A percentile compares a stretch with the other conserved stretches of the same genome.
phyloP scores from a whole-genome alignment of 805 yeast genomes.

The Candida odintsovae region DNA sequence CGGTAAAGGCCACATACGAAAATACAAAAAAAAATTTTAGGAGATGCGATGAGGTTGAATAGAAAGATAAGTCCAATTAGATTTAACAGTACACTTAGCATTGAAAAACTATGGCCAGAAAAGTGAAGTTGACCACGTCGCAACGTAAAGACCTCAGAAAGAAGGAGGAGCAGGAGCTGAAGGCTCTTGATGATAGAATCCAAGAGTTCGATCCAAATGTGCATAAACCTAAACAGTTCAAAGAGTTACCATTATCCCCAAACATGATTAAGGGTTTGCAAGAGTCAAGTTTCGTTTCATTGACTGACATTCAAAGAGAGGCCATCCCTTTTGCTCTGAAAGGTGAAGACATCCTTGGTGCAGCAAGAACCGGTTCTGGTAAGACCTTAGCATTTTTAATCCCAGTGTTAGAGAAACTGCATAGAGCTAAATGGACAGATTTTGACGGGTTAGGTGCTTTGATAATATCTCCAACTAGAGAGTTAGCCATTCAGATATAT shows the following conservation, averaged over 20 bases:
- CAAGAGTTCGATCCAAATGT: slow-evolving; percentile 45
- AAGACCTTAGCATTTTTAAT: slow-evolving; percentile 85
- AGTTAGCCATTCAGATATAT: slow-evolving; percentile 67
- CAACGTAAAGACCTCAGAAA: slow-evolving; percentile 34
- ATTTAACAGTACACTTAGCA: background rate
- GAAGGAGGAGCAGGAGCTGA: slow-evolving; percentile 30
- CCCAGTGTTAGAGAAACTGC: slow-evolving; percentile 72
- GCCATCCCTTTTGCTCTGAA: slow-evolving; percentile 73
- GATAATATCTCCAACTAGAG: slow-evolving; percentile 65
- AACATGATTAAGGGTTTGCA: slow-evolving; percentile 66
- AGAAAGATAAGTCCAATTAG: background rate
- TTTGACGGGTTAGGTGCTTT: slow-evolving; percentile 53
- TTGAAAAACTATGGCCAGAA: slow-evolving; percentile 30
- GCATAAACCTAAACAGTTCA: slow-evolving; percentile 44
- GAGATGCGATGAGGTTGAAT: slow-evolving; percentile 2
- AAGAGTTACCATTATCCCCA: slow-evolving; percentile 70
- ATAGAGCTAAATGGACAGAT: slow-evolving; percentile 33
- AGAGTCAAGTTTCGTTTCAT: slow-evolving; percentile 67
- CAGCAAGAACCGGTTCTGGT: slow-evolving; percentile 96
- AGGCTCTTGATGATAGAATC: slow-evolving; percentile 43
- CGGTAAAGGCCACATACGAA: background rate
- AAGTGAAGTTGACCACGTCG: slow-evolving; percentile 25
- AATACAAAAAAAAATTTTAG: slow-evolving; percentile 1
- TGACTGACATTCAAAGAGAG: slow-evolving; percentile 83
- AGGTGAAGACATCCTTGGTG: slow-evolving; percentile 89